Base-by-base conservation (phyloP, 345 rosid species). In the Ailanthus altissimus region DNA sequence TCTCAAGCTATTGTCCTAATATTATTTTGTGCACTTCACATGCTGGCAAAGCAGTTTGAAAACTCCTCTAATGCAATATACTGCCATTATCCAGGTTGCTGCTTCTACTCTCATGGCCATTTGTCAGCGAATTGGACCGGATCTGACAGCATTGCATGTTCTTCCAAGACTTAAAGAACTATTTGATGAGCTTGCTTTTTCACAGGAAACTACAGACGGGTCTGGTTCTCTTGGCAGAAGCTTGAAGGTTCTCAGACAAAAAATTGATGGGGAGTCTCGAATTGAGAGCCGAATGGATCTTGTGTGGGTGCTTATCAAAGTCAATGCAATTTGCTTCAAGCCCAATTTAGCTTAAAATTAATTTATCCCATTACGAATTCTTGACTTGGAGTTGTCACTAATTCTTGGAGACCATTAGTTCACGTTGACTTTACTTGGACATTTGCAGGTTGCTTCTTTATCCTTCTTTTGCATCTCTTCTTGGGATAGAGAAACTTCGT, bases 151-250 rank as follows among this genome's bases (percentile, higher is more conserved):
- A 67, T 80, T 81, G 80, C 93, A 94, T 88, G 92, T 94, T 85
- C 86, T 94, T 63, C 98, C 98, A 26, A 92, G 90, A 82, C 92
- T 94, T 60, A 94, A 92, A 79, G 97, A 85, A 84, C 90, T 94
- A 76, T 94, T 94, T 63, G 91, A 94, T 83, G 98, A 90, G 84
- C 91, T 94, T 82, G 98, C 98, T 59, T 94, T 94, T 91, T 91
- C 98, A 78, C 93, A 86, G 82, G 90, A 91, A 80, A 75, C 80
- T 77, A 76, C 75, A 28, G 75, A 70, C 75, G 81, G 79, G 42
- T 84, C 91, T 73, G 88, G 85, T 68, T 89, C 91, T 70, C 65
- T 80, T 57, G 85, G 83, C 75, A 82, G 82, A 85, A 85, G 76
- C 81, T 84, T 72, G 77, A 87, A 84, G 86, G 73, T 64, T 84